Base-by-base conservation (phyloP, 768 basidiomycete species). In the Tylopilus rubrobrunneus region DNA sequence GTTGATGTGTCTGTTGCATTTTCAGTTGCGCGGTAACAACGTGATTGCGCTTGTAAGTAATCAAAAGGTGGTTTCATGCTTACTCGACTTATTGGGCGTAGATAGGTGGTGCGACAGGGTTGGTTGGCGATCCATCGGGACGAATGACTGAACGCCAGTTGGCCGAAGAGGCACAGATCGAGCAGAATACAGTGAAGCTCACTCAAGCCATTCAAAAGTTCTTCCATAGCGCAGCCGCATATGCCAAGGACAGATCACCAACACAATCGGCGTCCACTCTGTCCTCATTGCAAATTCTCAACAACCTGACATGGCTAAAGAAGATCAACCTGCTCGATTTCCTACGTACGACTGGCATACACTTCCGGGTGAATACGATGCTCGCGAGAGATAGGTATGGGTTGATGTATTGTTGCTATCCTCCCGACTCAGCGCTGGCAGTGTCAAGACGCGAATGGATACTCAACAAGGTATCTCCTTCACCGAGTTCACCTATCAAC, bases 121-220 rank as follows among this genome's bases (percentile, higher is more conserved):
- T 88, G n/a, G 86, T 99, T 43, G 97, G 97, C 7, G 97, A 99
- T 66, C 97, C 97, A 8, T 96, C 95, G 5, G 96, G 97, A 2
- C 80, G 95, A 34, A 78, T 80, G 5, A 82, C 82, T 0, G 96
- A 97, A 70, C 84, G 97, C 21, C 80, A 84, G 50, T 77, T 83
- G 4, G 81, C 92, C 5, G 76, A 85, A 34, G 68, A 71, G 12
- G 69, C 78, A 10, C 77, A 82, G 48, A 80, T 94, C 4, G 76
- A 82, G 37, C 57, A 72, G 48, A 98, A 98, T 62, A 84, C 87
- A 41, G 52, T 62, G 12, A 74, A 76, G 17, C 82, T 99, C 51
- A 79, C 81, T 0, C 65, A 70, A 10, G 84, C 84, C 49, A 77
- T 98, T 34, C 71, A 81, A n/a, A 73, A 57, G 1, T 95, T 99